Conservation (phyloP, 225 moss, liverwort and hornwort species). For the Marchantia paleacea region DNA sequence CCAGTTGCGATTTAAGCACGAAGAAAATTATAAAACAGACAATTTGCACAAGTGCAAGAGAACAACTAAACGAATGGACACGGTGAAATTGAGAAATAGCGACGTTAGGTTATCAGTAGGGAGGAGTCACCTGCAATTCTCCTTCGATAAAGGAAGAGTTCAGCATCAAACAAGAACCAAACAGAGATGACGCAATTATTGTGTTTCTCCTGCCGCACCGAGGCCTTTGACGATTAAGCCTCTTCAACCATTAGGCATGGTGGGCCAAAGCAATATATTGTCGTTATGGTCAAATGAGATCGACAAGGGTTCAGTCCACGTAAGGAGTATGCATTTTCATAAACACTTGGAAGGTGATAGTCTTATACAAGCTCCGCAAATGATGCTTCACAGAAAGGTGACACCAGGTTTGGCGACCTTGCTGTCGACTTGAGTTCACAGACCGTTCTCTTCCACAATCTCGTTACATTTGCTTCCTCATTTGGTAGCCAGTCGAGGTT, state of each 20-base stretch:
- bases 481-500: conserved; percentile 41
- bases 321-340: neutral
- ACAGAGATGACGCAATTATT: neutral
- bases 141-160: neutral
- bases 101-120: neutral
- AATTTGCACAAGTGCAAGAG: no score
- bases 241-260: neutral
- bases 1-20: no score
- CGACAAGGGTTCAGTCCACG: no score
- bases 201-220: neutral
- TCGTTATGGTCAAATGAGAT: neutral
- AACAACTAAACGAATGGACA: no score
- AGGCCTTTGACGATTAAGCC: no score
- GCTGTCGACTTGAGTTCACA: conserved; percentile 38
- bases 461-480: conserved; percentile 31
- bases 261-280: neutral
- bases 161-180: neutral
- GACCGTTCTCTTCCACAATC: conserved; percentile 53
- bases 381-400: conserved; percentile 21
- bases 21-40: no score
- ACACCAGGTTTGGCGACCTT: conserved; percentile 8
- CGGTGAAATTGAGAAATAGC: no score
- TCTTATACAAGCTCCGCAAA: neutral
- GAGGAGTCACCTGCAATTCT: conserved; percentile 6
- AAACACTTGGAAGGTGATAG: neutral